phyloP scores from a whole-genome alignment of 768 basidiomycete genomes.

The Leccinum disarticulatum region DNA sequence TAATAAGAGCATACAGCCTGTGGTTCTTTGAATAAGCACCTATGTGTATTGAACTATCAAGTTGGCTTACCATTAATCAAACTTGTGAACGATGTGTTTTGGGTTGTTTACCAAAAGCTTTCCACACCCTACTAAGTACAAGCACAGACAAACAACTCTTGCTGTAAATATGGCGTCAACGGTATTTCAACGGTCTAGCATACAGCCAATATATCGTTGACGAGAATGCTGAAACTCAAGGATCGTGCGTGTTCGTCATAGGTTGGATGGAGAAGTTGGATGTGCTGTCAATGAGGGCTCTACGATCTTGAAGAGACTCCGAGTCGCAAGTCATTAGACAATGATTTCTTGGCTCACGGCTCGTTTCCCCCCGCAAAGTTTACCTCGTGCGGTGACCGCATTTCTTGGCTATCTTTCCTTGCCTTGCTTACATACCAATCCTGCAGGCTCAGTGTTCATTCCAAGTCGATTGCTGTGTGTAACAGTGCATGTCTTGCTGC shows the following conservation, averaged over 20 bases:
- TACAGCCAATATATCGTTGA: too few relatives aligned
- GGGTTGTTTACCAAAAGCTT: slow-evolving; percentile 14
- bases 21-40: slow-evolving; percentile 5
- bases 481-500: neutral
- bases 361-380: too few relatives aligned
- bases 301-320: neutral
- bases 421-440: neutral
- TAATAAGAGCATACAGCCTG: slow-evolving; percentile 64
- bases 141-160: slow-evolving; percentile 11
- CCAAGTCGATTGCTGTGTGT: neutral
- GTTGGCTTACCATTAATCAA: slow-evolving; percentile 14
- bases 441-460: neutral
- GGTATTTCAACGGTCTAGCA: too few relatives aligned
- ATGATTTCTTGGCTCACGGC: too few relatives aligned
- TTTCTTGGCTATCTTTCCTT: neutral
- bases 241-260: too few relatives aligned
- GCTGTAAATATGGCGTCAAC: too few relatives aligned
- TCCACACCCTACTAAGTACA: slow-evolving; percentile 1
- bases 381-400: neutral
- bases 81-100: neutral
- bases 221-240: too few relatives aligned
- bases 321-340: too few relatives aligned
- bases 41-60: neutral
- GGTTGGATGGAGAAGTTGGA: too few relatives aligned
- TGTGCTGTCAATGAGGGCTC: neutral